Base-by-base conservation (phyloP, 441 rosid species). In the Lepidium campestre region DNA sequence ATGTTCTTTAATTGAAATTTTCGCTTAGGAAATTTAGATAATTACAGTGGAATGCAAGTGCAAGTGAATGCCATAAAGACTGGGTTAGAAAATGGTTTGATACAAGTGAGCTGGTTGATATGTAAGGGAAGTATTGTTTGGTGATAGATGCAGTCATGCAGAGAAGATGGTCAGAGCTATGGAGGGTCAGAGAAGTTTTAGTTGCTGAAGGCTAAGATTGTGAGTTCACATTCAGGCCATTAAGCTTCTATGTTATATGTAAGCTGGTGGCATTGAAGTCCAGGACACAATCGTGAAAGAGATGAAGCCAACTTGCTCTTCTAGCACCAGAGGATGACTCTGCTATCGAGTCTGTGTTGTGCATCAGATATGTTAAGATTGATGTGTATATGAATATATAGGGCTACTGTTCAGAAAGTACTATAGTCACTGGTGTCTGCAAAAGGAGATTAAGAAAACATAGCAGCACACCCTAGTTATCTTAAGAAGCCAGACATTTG, bases 161-260 rank as follows among this genome's bases (percentile, higher is more conserved):
- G 59, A 83, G 44, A 67, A 48, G 41, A 73, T 77, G n/a, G 79
- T 78, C 64, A 74, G 75, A 37, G 46, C 62, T 70, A 59, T 69
- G 10, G 65, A 50, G 42, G 70, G 57, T 32, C 52, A 71, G 50
- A 66, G 22, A 72, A 71, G 63, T 19, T 15, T 29, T 27, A 77
- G 76, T 3, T 71, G 76, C 74, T 50, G 39, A 81, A 83, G 50
- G 80, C 79, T 35, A 72, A 85, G 81, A 76, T 78, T n/a, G 42
- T 42, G 65, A 74, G 76, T 36, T 12, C 62, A 44, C 56, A 71
- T 80, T 34, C 65, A 69, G 57, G 84, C 81, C 82, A 63, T 82
- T 57, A 76, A 85, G 75, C 65, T 80, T 77, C 61, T 80, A 55
- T 79, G 75, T 79, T 41, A 67, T 63, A 86, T 86, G 88, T 74